These are phyloP conservation scores for Apium graveolens DNA, from an alignment of 129 eudicot species.

Conservation along the genomic window DNA sequence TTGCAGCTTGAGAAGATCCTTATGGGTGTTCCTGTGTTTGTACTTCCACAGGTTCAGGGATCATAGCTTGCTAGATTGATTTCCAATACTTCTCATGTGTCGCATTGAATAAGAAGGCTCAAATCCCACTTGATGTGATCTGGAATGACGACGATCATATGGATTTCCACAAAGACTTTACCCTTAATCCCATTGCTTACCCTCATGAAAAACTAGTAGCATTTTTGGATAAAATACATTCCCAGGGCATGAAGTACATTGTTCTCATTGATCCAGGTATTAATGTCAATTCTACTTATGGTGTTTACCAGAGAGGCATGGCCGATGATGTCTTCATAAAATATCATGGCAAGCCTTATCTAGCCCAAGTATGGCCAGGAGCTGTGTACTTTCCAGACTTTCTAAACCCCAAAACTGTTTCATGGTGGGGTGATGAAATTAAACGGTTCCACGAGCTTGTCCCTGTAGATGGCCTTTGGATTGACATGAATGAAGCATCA, in stretches of 20 bases:
- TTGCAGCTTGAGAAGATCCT: too few species aligned
- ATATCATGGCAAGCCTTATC: constrained; percentile 61
- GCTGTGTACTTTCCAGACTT: constrained; percentile 90
- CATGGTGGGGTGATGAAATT: constrained; percentile 91
- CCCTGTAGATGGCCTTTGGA: constrained; percentile 91
- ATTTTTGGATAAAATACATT: constrained; percentile 63
- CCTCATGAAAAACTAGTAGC: constrained; percentile 52
- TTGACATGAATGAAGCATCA: constrained; percentile 92
- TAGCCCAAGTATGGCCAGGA: constrained; percentile 98
- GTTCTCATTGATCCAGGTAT: constrained; percentile 89
- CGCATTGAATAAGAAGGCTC: constrained; percentile 54
- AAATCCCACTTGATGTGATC: constrained; percentile 84
- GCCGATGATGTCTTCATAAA: constrained; percentile 86
- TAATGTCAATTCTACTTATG: constrained; percentile 67
- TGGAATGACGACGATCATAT: constrained; percentile 98
- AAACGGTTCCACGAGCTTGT: constrained; percentile 78
- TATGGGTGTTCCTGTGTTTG: too few species aligned
- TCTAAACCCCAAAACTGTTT: constrained; percentile 77
- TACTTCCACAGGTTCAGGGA: too few species aligned
- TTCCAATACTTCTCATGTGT: too few species aligned
- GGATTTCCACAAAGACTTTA: constrained; percentile 90
- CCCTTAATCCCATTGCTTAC: constrained; percentile 54
- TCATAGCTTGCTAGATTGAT: too few species aligned
- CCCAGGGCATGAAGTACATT: constrained; percentile 76
- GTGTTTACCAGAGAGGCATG: constrained; percentile 60